Percentiles rank a stretch among this genome's conserved stretches.
Evolutionary conservation across 2,329 filamentous ascomycete species (phyloP).

Genomic region (Passalora sequoiae): DNA sequence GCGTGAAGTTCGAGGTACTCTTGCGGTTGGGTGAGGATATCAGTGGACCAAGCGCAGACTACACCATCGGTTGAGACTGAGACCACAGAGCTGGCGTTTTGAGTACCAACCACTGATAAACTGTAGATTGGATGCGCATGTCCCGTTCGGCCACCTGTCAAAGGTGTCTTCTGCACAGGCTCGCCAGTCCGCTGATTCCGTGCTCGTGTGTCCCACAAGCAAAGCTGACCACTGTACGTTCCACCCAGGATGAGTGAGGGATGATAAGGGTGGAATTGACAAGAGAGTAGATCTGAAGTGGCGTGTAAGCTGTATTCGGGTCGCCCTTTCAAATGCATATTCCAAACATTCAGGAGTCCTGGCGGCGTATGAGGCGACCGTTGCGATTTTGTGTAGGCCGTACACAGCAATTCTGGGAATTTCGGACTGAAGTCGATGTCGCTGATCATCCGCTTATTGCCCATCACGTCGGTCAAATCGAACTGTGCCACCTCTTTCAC

Average conservation of each 20-base stretch:
- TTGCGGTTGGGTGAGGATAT: slow-evolving; percentile 95
- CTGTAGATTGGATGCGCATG: slow-evolving; percentile 97
- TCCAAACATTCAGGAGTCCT: slow-evolving; percentile 94
- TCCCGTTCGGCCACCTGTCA: slow-evolving; percentile 72
- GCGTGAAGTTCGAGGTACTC: slow-evolving; percentile 85
- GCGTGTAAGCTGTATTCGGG: slow-evolving; percentile 97
- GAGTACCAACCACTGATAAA: slow-evolving; percentile 90
- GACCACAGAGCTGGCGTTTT: slow-evolving; percentile 98
- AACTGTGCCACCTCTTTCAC: slow-evolving; percentile 89
- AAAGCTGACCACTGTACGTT: slow-evolving; percentile 91
- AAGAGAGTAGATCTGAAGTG: slow-evolving; percentile 88
- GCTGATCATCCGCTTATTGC: slow-evolving; percentile 98
- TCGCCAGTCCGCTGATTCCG: slow-evolving; percentile 57
- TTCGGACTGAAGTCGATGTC: slow-evolving; percentile 93
- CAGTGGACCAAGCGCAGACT: slow-evolving; percentile 94
- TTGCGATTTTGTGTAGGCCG: slow-evolving; percentile 81
- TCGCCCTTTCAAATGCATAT: slow-evolving; percentile 85
- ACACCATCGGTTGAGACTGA: slow-evolving; percentile 95
- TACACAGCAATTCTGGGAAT: slow-evolving; percentile 80
- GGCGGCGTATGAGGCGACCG: slow-evolving; percentile 75
- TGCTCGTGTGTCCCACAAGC: slow-evolving; percentile 93
- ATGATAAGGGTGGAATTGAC: slow-evolving; percentile 98
- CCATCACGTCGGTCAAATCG: slow-evolving; percentile 72
- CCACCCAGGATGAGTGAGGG: slow-evolving; percentile 94
- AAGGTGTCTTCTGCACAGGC: slow-evolving; percentile 90